These are phyloP conservation scores for Malus sieversii DNA, from an alignment of 306 rosid species.

Conservation along the genomic window DNA sequence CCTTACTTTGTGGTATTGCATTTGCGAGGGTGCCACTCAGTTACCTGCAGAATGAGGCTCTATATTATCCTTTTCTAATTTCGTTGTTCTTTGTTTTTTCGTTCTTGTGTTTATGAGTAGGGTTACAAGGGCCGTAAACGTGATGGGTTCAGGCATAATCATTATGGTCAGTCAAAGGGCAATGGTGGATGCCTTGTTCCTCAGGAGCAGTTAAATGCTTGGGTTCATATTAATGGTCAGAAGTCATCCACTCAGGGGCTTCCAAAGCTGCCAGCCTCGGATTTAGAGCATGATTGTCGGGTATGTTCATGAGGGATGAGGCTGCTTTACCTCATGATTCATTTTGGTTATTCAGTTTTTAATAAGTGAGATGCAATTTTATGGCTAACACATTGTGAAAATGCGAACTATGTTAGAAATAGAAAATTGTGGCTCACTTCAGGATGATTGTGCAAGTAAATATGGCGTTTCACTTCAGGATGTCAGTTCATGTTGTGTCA, in stretches of 20 bases:
- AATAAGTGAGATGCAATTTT: not conserved
- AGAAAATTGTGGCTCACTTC: too few species aligned
- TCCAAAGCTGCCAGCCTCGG: constrained; percentile 32
- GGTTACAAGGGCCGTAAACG: constrained; percentile 56
- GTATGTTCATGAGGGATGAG: constrained; percentile 29
- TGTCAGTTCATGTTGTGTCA: not conserved
- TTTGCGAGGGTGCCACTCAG: not conserved
- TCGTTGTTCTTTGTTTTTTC: not conserved
- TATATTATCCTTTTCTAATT: not conserved
- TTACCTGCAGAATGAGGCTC: not conserved
- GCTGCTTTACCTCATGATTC: not conserved
- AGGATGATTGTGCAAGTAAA: too few species aligned
- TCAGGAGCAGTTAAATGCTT: constrained; percentile 68
- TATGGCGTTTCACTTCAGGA: too few species aligned
- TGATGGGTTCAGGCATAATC: constrained; percentile 40
- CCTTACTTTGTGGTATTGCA: not conserved
- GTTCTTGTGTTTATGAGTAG: constrained; percentile 22
- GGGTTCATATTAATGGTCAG: constrained; percentile 58
- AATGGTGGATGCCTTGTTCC: constrained; percentile 50
- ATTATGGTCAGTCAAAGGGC: constrained; percentile 18
- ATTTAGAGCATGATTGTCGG: constrained; percentile 49
- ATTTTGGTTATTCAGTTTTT: constrained; percentile 4
- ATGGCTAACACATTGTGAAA: not conserved
- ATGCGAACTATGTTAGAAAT: not conserved
- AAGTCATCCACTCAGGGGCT: constrained; percentile 32